These are phyloP conservation scores for Edhazardia aedis DNA, from an alignment of 371 early-diverging fungal genomes.

Conservation along the genomic window DNA sequence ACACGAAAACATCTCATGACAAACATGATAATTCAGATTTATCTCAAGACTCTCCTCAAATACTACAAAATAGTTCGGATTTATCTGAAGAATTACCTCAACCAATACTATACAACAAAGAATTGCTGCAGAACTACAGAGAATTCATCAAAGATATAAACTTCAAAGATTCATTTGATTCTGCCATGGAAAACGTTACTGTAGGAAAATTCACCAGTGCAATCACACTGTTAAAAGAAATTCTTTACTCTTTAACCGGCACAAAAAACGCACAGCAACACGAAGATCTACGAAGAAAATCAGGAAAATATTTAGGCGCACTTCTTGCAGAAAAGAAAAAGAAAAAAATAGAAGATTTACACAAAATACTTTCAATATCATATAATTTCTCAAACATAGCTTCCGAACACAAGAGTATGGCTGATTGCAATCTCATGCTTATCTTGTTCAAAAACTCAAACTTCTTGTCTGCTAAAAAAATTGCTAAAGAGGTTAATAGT, in stretches of 20 bases:
- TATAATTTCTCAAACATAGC: neutral
- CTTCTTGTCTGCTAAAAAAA: neutral
- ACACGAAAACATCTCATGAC: too few species aligned
- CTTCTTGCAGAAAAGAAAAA: constrained; percentile 21
- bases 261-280: neutral
- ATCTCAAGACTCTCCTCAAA: too few species aligned
- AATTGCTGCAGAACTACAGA: too few species aligned
- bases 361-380: neutral
- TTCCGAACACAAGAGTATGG: neutral
- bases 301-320: constrained; percentile 26
- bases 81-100: too few species aligned
- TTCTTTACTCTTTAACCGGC: neutral
- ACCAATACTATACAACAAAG: too few species aligned
- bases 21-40: too few species aligned
- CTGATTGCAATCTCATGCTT: neutral
- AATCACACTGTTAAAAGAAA: neutral
- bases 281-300: neutral
- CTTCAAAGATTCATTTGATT: constrained; percentile 4
- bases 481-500: neutral
- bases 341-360: constrained; percentile 1
- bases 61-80: too few species aligned
- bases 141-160: neutral
- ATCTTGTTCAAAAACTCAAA: neutral
- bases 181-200: constrained; percentile 8
- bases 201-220: constrained; percentile 18